phyloP scores from a whole-genome alignment of 1,284 basidiomycete genomes.

The Ustilago shanxiensis region DNA sequence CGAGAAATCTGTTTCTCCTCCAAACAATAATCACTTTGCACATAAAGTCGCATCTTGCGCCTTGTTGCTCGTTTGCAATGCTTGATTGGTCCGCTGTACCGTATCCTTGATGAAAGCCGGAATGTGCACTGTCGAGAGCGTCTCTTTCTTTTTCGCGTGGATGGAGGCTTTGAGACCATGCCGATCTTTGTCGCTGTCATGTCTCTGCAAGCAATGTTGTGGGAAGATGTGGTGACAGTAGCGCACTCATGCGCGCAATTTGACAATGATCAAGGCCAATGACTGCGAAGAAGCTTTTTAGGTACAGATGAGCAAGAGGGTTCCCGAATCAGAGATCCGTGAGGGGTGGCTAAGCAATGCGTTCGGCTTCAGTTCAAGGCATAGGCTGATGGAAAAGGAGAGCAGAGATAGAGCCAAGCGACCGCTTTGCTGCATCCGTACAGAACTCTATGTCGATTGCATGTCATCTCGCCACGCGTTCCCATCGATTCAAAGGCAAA shows the following conservation, averaged over 20 bases:
- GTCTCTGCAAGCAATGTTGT: neutral
- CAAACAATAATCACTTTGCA: neutral
- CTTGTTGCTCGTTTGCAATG: neutral
- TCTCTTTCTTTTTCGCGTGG: neutral
- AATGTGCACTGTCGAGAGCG: neutral
- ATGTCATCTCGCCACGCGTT: neutral
- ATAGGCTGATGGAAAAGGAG: neutral
- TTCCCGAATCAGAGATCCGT: neutral
- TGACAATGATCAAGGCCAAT: too few relatives aligned
- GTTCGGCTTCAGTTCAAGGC: neutral
- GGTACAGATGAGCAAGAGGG: neutral
- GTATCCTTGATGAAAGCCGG: neutral
- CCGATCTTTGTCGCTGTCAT: neutral
- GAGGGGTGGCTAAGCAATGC: neutral
- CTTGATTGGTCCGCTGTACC: neutral
- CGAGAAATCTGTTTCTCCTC: neutral
- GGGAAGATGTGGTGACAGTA: neutral
- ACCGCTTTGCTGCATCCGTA: constrained; percentile 4
- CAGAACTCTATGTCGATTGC: neutral
- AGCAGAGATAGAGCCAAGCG: neutral
- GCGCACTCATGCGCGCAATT: neutral
- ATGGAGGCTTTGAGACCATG: neutral
- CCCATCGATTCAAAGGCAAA: constrained; percentile 11
- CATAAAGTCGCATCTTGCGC: neutral
- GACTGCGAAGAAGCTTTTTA: neutral